phyloP scores from a whole-genome alignment of 139 green algal species.

The Nannochloris sp. region DNA sequence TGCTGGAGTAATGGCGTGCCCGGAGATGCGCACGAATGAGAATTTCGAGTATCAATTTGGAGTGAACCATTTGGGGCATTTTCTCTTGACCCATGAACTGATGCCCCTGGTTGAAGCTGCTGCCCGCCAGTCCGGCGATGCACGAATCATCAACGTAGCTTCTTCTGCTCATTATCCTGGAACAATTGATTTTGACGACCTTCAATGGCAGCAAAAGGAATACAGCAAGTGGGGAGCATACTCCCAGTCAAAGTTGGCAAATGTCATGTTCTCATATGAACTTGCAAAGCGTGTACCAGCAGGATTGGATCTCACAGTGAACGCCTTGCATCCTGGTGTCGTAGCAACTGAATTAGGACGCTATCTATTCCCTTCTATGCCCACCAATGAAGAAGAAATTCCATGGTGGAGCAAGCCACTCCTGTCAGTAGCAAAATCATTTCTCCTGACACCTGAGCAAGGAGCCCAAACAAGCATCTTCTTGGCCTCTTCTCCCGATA shows the following conservation, averaged over 20 bases:
- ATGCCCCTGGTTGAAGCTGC: conserved; percentile 43
- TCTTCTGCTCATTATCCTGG: conserved; percentile 66
- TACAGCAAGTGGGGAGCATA: conserved; percentile 51
- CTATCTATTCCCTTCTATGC: conserved; percentile 12
- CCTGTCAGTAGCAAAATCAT: conserved; percentile 10
- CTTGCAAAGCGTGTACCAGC: conserved; percentile 41
- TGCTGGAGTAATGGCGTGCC: conserved; percentile 68
- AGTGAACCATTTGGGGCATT: conserved; percentile 69
- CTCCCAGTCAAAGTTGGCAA: conserved; percentile 78
- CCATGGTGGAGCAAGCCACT: conserved; percentile 34
- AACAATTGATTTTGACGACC: conserved; percentile 64
- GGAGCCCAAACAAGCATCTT: conserved; percentile 71
- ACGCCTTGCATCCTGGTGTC: conserved; percentile 73
- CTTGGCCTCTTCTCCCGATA: conserved; percentile 47
- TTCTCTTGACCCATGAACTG: conserved; percentile 58
- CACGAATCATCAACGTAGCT: conserved; percentile 71
- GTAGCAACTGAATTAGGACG: conserved; percentile 72
- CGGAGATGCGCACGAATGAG: conserved; percentile 53
- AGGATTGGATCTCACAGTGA: conserved; percentile 34
- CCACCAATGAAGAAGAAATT: not conserved
- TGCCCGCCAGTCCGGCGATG: not conserved
- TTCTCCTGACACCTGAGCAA: conserved; percentile 28
- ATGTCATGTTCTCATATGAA: conserved; percentile 84
- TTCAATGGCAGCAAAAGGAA: conserved; percentile 28
- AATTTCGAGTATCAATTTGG: conserved; percentile 66